Base-by-base conservation (phyloP, 345 rosid species). In the Euphorbia lathyris region DNA sequence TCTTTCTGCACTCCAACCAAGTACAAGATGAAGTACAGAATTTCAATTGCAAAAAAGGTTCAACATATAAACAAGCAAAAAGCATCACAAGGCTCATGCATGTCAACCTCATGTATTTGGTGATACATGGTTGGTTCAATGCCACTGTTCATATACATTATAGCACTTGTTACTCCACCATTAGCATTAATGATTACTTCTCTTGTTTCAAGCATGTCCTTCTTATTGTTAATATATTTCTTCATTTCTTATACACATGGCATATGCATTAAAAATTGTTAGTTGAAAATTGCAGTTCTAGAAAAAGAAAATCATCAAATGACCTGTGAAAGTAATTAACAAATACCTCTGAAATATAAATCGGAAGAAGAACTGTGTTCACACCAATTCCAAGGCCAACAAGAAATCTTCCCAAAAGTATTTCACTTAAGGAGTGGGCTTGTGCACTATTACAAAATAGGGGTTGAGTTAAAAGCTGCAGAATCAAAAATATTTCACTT, bases 331-430 rank as follows among this genome's bases (percentile, higher is more conserved):
- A n/a, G 71, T 45, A 60, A 69, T 34, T 47, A 30, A 60, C 34
- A n/a, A 70, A 57, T 84, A 87, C 94, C 94, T 88, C 94, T 3
- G 90, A 87, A 36, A 87, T 83, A 81, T 90, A 88, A 12, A 87
- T 83, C 27, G 97, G 97, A 84, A 87, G 88, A 58, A 91, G 86
- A 75, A 83, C 95, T 6, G 91, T 83, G 77, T 87, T 85, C 73
- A 89, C 88, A 19, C 93, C 97, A 64, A 86, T 89, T 64, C 95
- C 95, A 73, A 89, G 88, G 77, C 97, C 97, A 74, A 91, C 90
- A 43, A 91, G 86, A 79, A 87, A 89, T 70, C 95, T 86, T 65
- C 97, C 97, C 81, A 65, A 76, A 34, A 91, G 83, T 70, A 91
- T 85, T 79, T 85, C 92, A 74, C 81, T 81, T 74, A 91, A 74